These are phyloP conservation scores for Pseudogymnoascus sp. DNA, from an alignment of 2,329 filamentous ascomycete species.

Conservation along the genomic window DNA sequence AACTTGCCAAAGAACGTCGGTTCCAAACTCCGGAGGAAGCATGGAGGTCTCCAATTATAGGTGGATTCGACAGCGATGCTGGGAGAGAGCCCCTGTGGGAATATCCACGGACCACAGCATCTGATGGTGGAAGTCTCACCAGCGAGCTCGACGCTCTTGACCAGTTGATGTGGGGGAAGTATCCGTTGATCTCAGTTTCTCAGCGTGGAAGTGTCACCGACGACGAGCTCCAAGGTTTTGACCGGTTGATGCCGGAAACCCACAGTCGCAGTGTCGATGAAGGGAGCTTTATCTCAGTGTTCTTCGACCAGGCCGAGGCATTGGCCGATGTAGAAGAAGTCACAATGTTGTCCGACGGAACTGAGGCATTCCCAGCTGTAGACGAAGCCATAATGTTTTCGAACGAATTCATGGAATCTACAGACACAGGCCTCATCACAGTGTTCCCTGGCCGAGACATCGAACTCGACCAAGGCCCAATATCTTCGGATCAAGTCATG, in stretches of 20 bases:
- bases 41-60: background rate
- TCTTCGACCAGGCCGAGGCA: background rate
- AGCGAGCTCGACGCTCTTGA: background rate
- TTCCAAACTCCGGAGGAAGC: background rate
- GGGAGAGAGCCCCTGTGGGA: too few species aligned
- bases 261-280: background rate
- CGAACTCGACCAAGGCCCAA: background rate
- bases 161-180: background rate
- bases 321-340: background rate
- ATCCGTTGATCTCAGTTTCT: too few species aligned
- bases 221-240: background rate
- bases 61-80: background rate
- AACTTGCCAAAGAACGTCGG: background rate
- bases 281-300: background rate
- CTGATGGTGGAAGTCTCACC: background rate
- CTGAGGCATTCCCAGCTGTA: background rate
- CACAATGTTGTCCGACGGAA: background rate
- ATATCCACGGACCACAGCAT: too few species aligned
- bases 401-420: background rate
- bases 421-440: background rate
- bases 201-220: background rate
- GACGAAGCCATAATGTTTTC: background rate
- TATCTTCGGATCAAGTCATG: background rate
- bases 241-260: background rate
- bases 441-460: background rate